Evolutionary conservation across 83 land plant species (phyloP), one percentile per base, ranked within the genome.

Genomic region (Picea abies): DNA sequence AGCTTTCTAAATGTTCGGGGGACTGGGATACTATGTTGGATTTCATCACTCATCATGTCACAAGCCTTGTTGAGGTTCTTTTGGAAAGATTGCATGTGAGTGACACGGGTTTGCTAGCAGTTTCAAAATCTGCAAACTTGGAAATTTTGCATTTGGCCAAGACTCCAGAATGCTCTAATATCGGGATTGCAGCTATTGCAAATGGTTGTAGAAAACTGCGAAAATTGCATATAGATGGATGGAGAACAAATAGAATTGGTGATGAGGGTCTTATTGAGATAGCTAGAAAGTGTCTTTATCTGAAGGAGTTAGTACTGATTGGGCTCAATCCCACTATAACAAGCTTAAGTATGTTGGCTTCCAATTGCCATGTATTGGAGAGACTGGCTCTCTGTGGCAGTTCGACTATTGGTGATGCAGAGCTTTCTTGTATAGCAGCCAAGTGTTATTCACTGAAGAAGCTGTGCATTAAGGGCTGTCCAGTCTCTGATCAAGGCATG

Each of bases 381-480:
- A 82, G 99, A 56, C 73, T 96, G 69, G 99, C 97, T 0, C 81
- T 96, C 32, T 96, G 97, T 83, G 90, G 90, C 47, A 88, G 94
- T 49, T 94, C 95, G 15, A 89, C 96, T 6, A 89, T 96, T 76
- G 99, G 99, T 70, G 99, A 96, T 80, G 62, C 83, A 0, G 99
- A 96, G 86, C 90, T 96, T n/a, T 84, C 92, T 4, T 94, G 94
- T 72, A 89, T 96, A 22, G 97, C 96, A 15, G 83, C 80, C n/a
- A 94, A 89, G 78, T 94, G 90, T 82, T 19, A 75, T 10, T 85
- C 94, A 17, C 80, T 96, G 81, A 94, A 89, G 88, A 96, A 94
- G 87, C 91, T 96, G 11, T 96, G 99, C 81, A 94, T 96, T 68
- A 94, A 93, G 87, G 88, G 89, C 22, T 96, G 99, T 79, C 94